Evolutionary conservation across 2,329 filamentous ascomycete genomes (phyloP).

Genomic region (Scortechinia acanthostroma): DNA sequence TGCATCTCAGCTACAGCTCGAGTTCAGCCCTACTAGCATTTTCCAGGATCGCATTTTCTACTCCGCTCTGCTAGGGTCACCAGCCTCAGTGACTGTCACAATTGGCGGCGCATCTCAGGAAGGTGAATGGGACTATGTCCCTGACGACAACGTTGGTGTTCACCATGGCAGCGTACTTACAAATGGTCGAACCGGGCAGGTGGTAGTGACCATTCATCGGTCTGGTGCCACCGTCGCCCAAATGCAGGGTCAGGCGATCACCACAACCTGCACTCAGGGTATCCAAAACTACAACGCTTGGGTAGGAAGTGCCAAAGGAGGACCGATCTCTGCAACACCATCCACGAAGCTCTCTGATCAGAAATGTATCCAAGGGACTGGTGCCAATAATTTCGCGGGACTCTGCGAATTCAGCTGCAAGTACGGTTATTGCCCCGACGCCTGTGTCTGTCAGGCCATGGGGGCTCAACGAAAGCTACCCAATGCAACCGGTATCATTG

Average conservation of each 20-base stretch:
- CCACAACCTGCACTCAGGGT: conserved; percentile 10
- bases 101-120: conserved; percentile 14
- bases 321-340: too few relatives aligned
- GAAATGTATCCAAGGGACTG: conserved; percentile 13
- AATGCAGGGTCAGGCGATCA: conserved; percentile 14
- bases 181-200: conserved; percentile 10
- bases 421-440: conserved; percentile 15
- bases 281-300: conserved; percentile 25
- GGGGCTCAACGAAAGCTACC: conserved; percentile 6
- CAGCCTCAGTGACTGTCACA: conserved; percentile 16
- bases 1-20: conserved; percentile 12
- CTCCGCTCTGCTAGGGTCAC: conserved; percentile 21
- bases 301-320: conserved; percentile 17
- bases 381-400: conserved; percentile 7
- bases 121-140: conserved; percentile 14
- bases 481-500: conserved; percentile 4
- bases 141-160: conserved; percentile 16
- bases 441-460: conserved; percentile 12
- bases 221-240: conserved; percentile 9
- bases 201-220: conserved; percentile 14
- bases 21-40: conserved; percentile 8
- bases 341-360: conserved; percentile 4
- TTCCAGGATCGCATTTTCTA: conserved; percentile 15
- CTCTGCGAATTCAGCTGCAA: conserved; percentile 16
- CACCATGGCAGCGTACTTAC: conserved; percentile 19